Conservation (phyloP, 108 stramenopile species). For the Epithemia pelagica region DNA sequence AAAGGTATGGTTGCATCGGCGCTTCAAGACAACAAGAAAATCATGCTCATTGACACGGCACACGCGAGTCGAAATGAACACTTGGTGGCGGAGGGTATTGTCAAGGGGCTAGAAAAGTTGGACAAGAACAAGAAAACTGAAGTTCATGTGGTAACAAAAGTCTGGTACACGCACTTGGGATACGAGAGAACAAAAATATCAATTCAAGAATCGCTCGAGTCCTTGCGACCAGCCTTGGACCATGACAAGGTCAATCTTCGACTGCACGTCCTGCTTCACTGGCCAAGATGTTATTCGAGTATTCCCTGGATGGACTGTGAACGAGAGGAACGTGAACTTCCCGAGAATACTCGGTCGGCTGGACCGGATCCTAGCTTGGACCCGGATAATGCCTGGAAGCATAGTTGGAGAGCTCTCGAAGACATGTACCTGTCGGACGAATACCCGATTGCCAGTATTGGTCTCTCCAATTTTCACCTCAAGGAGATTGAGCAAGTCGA, state of each 20-base stretch:
- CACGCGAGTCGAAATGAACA: conserved; percentile 64
- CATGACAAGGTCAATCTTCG: conserved; percentile 35
- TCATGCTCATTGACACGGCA: conserved; percentile 70
- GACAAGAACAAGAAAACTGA: conserved; percentile 12
- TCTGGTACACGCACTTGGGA: conserved; percentile 88
- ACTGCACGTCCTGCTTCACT: conserved; percentile 75
- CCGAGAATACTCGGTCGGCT: conserved; percentile 41
- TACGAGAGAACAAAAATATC: conserved; percentile 74
- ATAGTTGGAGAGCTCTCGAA: conserved; percentile 76
- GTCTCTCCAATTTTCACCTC: conserved; percentile 77
- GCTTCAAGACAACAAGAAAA: conserved; percentile 31
- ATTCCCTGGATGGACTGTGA: conserved; percentile 84
- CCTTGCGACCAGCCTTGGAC: conserved; percentile 29
- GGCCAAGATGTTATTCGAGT: conserved; percentile 72
- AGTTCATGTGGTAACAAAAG: conserved; percentile 82
- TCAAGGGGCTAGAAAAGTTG: conserved; percentile 21
- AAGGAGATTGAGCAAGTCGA: conserved; percentile 54
- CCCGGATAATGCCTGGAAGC: conserved; percentile 68
- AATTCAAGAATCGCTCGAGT: conserved; percentile 43
- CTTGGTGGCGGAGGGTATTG: conserved; percentile 57
- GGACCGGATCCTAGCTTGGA: conserved; percentile 72
- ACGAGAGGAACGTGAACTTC: conserved; percentile 53
- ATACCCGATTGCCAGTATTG: conserved; percentile 65
- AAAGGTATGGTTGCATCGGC: conserved; percentile 27
- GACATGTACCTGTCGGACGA: conserved; percentile 33